Base-by-base conservation (phyloP, 1,284 basidiomycete genomes). In the Omphalotus olearius region DNA sequence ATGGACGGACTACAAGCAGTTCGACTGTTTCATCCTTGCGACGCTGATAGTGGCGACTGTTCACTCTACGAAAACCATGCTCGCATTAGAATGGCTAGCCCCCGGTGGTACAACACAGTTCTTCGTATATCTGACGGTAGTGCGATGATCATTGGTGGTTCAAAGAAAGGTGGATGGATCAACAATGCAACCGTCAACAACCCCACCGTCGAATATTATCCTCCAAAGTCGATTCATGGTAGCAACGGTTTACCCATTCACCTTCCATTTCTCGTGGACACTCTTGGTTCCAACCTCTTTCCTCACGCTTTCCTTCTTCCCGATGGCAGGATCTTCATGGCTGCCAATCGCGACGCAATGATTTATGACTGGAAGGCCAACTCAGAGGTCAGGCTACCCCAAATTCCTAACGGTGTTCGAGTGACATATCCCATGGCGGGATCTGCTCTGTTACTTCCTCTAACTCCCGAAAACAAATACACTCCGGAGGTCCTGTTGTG, bases 401-500 rank as follows among this genome's bases (percentile, higher is more conserved):
- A 64, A 41, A 76, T 93, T 55, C 91, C 91, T 2, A 91, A 92
- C 57, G 84, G 82, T 33, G 82, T 92, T 11, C 84, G 86, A 16
- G 80, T 92, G 33, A 90, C 88, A 0, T 93, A 93, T 64, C 90
- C 90, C 0, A 88, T 88, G 80, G 74, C 86, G 16, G 88, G 84
- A 17, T 85, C 84, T 9, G 85, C 72, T 3, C 62, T 88, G 17
- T 73, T 93, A 16, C 78, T 93, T 2, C 89, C 91, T 6, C 70
- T 93, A 4, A 77, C 75, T 2, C 76, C 79, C 4, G 72, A 74
- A 13, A 83, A 84, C 60, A 63, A 74, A 53, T 91, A 88, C 58
- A 71, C 72, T 2, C 78, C 90, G 0, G 85, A 88, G 58, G 69
- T 93, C 36, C 70, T 93, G 14, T 67, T 93, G 26, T 93, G 91